A percentile compares a stretch with the other conserved stretches of the same genome.
These are phyloP conservation scores for Capsaspora owczarzaki DNA, from an alignment of 78 protist genomes.

Conservation along the genomic window DNA sequence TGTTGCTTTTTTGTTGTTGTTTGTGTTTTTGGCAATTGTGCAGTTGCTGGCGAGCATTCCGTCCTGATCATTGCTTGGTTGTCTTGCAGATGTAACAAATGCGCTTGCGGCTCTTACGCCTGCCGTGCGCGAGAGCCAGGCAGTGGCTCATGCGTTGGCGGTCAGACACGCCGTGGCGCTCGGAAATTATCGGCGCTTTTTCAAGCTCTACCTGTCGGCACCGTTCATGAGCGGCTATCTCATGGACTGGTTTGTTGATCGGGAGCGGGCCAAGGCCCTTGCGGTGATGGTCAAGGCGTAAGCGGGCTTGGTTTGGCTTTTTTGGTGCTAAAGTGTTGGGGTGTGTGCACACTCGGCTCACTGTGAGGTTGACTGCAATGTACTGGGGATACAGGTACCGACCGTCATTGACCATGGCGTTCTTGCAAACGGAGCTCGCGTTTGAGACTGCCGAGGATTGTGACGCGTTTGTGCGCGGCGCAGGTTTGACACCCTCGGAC, in stretches of 20 bases:
- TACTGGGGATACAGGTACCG: neutral
- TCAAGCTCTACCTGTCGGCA: neutral
- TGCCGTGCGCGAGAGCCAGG: no score
- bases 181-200: neutral
- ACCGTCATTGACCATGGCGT: neutral
- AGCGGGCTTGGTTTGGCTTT: neutral
- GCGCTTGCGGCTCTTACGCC: no score
- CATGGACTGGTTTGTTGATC: neutral
- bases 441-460: neutral
- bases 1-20: no score
- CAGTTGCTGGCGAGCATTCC: no score
- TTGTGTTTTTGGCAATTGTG: no score
- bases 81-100: no score
- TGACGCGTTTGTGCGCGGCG: neutral
- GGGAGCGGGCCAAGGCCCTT: neutral
- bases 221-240: neutral
- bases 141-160: no score
- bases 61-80: no score
- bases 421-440: neutral
- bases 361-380: neutral
- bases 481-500: neutral
- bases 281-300: neutral
- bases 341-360: neutral
- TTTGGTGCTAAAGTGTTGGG: neutral
- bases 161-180: neutral